phyloP scores from a whole-genome alignment of 2,329 filamentous ascomycete genomes.

The Macrophomina tecta region DNA sequence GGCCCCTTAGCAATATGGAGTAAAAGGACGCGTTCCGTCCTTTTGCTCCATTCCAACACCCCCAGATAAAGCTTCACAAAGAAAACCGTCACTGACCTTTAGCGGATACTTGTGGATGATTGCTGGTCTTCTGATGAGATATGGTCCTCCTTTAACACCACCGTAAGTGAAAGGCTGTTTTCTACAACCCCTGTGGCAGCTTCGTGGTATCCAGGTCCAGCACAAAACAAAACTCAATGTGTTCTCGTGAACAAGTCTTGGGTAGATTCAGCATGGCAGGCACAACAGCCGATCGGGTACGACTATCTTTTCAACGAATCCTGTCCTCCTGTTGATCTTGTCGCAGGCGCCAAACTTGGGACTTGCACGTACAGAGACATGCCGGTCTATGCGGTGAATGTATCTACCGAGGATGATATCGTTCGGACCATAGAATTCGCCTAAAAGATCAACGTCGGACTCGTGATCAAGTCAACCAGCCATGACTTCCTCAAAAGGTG shows the following conservation, averaged over 20 bases:
- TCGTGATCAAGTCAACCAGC: slow-evolving; percentile 3
- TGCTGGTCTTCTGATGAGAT: slow-evolving; percentile 45
- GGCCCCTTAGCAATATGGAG: too few species aligned
- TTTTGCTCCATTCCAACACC: too few species aligned
- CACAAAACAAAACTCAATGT: not conserved
- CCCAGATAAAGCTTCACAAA: not conserved
- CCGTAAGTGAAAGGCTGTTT: slow-evolving; percentile 46
- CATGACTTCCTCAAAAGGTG: slow-evolving; percentile 14
- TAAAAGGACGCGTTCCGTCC: too few species aligned
- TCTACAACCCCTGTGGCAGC: slow-evolving; percentile 47
- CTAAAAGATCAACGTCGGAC: not conserved
- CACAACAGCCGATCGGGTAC: slow-evolving; percentile 1
- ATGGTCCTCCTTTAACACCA: slow-evolving; percentile 46
- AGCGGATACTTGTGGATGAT: slow-evolving; percentile 39
- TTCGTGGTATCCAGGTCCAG: not conserved
- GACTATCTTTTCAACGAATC: slow-evolving; percentile 8
- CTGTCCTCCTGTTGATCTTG: not conserved
- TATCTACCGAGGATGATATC: slow-evolving; percentile 29
- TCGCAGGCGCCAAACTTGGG: not conserved
- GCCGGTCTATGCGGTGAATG: slow-evolving; percentile 45
- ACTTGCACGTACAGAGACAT: slow-evolving; percentile 36
- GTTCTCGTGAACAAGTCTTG: not conserved
- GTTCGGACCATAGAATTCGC: slow-evolving; percentile 27
- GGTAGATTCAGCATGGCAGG: not conserved
- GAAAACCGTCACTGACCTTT: not conserved